phyloP scores from a whole-genome alignment of 2,329 filamentous ascomycete species.

The Endothia cerciana region DNA sequence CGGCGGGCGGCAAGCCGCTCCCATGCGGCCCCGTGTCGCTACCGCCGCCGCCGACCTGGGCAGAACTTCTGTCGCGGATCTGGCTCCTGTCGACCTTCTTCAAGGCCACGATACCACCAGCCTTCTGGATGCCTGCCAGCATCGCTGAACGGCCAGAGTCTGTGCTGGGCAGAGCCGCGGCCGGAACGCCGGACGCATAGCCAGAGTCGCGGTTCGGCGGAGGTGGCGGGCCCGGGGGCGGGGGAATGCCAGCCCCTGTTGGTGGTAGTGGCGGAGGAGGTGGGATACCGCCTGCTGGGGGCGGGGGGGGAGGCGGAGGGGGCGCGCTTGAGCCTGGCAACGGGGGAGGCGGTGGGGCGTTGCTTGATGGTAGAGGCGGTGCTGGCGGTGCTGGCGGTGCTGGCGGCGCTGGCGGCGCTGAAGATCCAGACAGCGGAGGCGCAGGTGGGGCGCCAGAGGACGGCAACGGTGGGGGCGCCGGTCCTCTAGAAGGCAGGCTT shows the following conservation, averaged over 20 bases:
- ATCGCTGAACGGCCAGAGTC: slow-evolving; percentile 61
- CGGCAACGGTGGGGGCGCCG: slow-evolving; percentile 38
- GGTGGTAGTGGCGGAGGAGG: slow-evolving; percentile 47
- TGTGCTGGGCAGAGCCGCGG: slow-evolving; percentile 46
- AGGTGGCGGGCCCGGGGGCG: slow-evolving; percentile 54
- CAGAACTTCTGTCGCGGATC: slow-evolving; percentile 73
- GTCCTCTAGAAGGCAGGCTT: slow-evolving; percentile 43
- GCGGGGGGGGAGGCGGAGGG: slow-evolving; percentile 52
- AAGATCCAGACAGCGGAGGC: slow-evolving; percentile 40
- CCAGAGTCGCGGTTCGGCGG: slow-evolving; percentile 62
- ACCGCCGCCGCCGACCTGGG: slow-evolving; percentile 53
- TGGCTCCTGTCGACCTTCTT: slow-evolving; percentile 75
- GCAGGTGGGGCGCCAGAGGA: slow-evolving; percentile 40
- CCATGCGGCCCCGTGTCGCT: slow-evolving; percentile 55
- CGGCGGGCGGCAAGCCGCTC: slow-evolving; percentile 56
- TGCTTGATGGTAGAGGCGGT: slow-evolving; percentile 42
- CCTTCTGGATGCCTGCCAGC: slow-evolving; percentile 72
- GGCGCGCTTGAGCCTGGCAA: slow-evolving; percentile 41
- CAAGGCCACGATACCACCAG: slow-evolving; percentile 67
- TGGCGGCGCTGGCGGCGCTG: slow-evolving; percentile 41
- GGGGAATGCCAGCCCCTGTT: slow-evolving; percentile 37
- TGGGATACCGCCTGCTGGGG: slow-evolving; percentile 40
- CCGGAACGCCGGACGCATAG: slow-evolving; percentile 58
- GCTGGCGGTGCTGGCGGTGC: slow-evolving; percentile 40
- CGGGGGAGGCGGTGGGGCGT: slow-evolving; percentile 44